Base-by-base conservation (phyloP, 768 basidiomycete genomes). In the Mycena leptocephala region DNA sequence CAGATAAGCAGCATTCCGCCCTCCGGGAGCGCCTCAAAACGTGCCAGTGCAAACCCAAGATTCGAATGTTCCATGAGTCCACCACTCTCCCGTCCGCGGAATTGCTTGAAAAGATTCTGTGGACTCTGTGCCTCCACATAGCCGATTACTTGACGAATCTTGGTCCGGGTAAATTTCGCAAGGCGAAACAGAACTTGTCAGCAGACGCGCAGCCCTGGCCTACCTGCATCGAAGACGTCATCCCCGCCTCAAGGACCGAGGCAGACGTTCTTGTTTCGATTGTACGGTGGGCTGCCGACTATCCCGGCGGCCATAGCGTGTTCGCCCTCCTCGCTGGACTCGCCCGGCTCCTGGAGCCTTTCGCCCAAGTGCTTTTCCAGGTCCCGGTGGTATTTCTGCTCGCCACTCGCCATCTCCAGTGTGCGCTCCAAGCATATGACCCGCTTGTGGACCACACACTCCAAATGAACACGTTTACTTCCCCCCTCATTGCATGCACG, bases 401-500 rank as follows among this genome's bases (percentile, higher is more conserved):
- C 43, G 64, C 46, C 43, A 65, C 64, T 48, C 64, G 46, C 43
- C 64, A 65, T 51, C 64, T 65, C 28, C 64, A 65, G 46, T 51
- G 46, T 14, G 64, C 64, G 28, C 43, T 65, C 22, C 43, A 65
- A 48, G 43, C 64, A 30, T 65, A 65, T 51, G 64, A 65, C 46
- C 64, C 64, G 30, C 30, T 51, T 51, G 64, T 35, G 64, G 64
- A 35, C 30, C 64, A 33, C 41, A 33, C 43, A 30, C 43, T 65
- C 46, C 43, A 48, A 48, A 48, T 65, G 43, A 65, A 65, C 46
- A 33, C 22, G 28, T 65, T 65, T 65, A 51, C 46, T n/a, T 33
- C 63, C 41, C 63, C 63, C 43, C 63, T 64, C 63, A 64, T 64
- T 64, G 63, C 63, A 64, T 64, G 63, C 43, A 30, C 63, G 20